Conservation (phyloP, 192 early-diverging fungal species). For the Backusella westeae region DNA sequence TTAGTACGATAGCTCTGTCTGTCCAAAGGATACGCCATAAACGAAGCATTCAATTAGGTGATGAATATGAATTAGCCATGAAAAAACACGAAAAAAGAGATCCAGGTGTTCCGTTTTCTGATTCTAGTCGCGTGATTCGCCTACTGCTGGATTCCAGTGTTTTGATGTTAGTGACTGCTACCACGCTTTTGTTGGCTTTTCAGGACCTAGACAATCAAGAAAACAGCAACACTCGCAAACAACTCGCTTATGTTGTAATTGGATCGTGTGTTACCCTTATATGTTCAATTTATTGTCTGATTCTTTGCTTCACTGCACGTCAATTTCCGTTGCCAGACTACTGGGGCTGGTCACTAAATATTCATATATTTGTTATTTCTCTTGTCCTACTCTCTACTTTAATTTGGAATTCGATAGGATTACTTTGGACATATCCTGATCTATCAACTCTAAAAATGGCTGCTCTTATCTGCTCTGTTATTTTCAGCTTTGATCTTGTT, state of each 20-base stretch:
- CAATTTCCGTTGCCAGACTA: slow-evolving; percentile 19
- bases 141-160: neutral
- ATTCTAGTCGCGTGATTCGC: neutral
- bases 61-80: neutral
- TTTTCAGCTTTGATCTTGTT: slow-evolving; percentile 17
- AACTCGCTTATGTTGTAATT: neutral
- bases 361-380: slow-evolving; percentile 25
- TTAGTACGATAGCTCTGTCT: neutral
- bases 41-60: neutral
- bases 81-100: neutral
- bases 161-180: neutral
- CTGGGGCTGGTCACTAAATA: slow-evolving; percentile 35
- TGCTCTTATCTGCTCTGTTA: neutral
- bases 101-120: neutral
- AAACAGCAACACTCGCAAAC: neutral
- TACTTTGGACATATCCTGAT: neutral
- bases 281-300: slow-evolving; percentile 22
- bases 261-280: neutral
- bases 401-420: neutral
- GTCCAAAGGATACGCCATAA: neutral
- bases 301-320: slow-evolving; percentile 18
- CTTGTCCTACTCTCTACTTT: neutral
- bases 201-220: neutral
- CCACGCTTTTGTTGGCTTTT: neutral
- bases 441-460: neutral